Evolutionary conservation across 2,329 filamentous ascomycete genomes (phyloP), one percentile per base, ranked within the genome.

Genomic region (Rutstroemia sp.): DNA sequence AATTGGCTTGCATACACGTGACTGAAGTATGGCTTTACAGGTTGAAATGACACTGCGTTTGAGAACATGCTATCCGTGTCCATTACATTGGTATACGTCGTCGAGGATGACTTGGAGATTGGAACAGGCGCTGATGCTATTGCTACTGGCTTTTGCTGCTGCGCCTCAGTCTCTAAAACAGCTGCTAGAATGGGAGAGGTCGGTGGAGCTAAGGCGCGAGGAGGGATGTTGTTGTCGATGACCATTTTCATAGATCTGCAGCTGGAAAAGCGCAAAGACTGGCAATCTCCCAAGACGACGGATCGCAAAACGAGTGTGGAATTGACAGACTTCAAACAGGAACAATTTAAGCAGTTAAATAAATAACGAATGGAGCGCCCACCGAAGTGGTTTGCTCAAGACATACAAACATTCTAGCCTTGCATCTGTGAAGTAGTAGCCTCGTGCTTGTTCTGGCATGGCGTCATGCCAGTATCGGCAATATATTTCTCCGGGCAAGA

Each of bases 181-280:
- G 44, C 44, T n/a, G 23, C 44, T 25, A 55, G 53, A 51, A 55
- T 7, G 12, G 53, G 53, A 18, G 47, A 56, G 39, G 47, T 51
- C 19, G 47, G 53, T 16, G 53, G 47, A 18, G 53, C 53, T n/a
- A 19, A 25, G 10, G 27, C 23, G 18, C 18, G 25, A 19, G 16
- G 14, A 27, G 19, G 18, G 9, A 23, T n/a, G 16, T 18, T 9
- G 14, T 39, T 51, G 46, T 14, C 19, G 5, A 45, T 19, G 38
- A 25, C 16, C 38, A 51, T 55, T 30, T 34, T 34, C 8, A 12
- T 34, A 34, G 30, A 34, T 34, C 9, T n/a, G 3, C 30, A 1
- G 9, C 8, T 34, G 46, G 25, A 34, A 12, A n/a, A 9, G 44
- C 10, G 30, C 30, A 10, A 34, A 34, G 30, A 34, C 30, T 34